Conservation (phyloP, 257 asterid genomes). For the Echites panduratus region DNA sequence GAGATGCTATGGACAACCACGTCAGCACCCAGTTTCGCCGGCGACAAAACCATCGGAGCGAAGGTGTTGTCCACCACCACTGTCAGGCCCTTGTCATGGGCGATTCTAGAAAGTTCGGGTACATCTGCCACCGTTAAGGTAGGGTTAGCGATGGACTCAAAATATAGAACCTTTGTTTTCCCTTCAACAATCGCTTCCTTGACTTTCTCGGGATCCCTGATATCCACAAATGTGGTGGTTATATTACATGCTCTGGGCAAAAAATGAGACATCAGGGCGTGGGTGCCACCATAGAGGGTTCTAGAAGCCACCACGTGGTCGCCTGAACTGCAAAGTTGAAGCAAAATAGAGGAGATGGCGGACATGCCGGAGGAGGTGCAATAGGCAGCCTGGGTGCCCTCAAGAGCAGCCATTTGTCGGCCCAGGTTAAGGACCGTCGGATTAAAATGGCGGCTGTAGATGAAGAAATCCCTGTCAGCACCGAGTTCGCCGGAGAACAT, state of each 20-base stretch:
- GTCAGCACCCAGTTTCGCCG: slow-evolving; percentile 86
- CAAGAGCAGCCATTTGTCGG: slow-evolving; percentile 87
- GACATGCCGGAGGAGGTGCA: slow-evolving; percentile 98
- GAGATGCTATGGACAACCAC: slow-evolving; percentile 90
- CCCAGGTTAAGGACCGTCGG: slow-evolving; percentile 90
- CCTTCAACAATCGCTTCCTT: slow-evolving; percentile 54
- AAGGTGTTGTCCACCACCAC: slow-evolving; percentile 93
- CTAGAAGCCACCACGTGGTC: slow-evolving; percentile 82
- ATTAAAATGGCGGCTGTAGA: slow-evolving; percentile 94
- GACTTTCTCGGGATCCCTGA: slow-evolving; percentile 50
- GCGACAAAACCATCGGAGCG: slow-evolving; percentile 93
- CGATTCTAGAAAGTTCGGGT: slow-evolving; percentile 75
- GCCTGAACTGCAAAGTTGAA: slow-evolving; percentile 90
- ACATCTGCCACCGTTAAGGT: slow-evolving; percentile 79
- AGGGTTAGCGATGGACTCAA: slow-evolving; percentile 77
- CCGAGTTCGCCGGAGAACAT: slow-evolving; percentile 95
- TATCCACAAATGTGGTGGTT: slow-evolving; percentile 83
- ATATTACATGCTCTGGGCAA: slow-evolving; percentile 77
- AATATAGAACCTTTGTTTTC: slow-evolving; percentile 64
- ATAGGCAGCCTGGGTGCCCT: slow-evolving; percentile 96
- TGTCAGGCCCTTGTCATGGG: slow-evolving; percentile 75
- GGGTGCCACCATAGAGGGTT: slow-evolving; percentile 90
- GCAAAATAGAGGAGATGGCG: slow-evolving; percentile 73
- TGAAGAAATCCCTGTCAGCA: slow-evolving; percentile 82
- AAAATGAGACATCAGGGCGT: slow-evolving; percentile 71